Conservation (phyloP, 495 filamentous ascomycete genomes). For the Talaromyces liani region DNA sequence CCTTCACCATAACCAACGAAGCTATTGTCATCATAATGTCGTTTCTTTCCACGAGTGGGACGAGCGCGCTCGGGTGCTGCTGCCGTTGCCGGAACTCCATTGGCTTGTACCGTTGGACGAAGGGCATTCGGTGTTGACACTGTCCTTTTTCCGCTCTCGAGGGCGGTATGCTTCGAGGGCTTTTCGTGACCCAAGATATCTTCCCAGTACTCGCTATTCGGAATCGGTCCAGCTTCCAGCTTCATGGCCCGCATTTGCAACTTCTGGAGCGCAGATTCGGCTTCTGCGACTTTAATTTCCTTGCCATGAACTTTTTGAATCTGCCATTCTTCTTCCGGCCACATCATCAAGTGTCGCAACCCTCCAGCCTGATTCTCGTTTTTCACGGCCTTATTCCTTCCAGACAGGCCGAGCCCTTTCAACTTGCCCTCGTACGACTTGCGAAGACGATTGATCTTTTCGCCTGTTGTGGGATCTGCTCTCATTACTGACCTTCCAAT, state of each 20-base stretch:
- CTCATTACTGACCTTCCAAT: slow-evolving; percentile 59
- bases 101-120: slow-evolving; percentile 21
- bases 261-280: slow-evolving; percentile 35
- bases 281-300: slow-evolving; percentile 40
- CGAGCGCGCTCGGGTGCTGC: slow-evolving; percentile 35
- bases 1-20: slow-evolving; percentile 66
- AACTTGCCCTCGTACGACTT: slow-evolving; percentile 71
- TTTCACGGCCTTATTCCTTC: slow-evolving; percentile 54
- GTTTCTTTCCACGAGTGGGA: slow-evolving; percentile 57
- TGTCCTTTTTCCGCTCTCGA: slow-evolving; percentile 31
- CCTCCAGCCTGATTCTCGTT: slow-evolving; percentile 35
- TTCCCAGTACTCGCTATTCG: slow-evolving; percentile 52
- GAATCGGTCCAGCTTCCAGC: slow-evolving; percentile 47
- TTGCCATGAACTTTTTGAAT: slow-evolving; percentile 57
- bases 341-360: slow-evolving; percentile 37
- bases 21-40: slow-evolving; percentile 59
- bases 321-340: slow-evolving; percentile 62
- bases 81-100: slow-evolving; percentile 17
- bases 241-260: slow-evolving; percentile 47
- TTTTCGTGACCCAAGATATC: slow-evolving; percentile 54
- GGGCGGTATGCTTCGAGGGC: slow-evolving; percentile 26
- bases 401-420: slow-evolving; percentile 53
- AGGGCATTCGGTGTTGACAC: slow-evolving; percentile 24
- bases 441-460: slow-evolving; percentile 65
- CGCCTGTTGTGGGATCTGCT: slow-evolving; percentile 55